Base-by-base conservation (phyloP, 176 grass and related monocot genomes). In the Cenchrus fungigraminus region DNA sequence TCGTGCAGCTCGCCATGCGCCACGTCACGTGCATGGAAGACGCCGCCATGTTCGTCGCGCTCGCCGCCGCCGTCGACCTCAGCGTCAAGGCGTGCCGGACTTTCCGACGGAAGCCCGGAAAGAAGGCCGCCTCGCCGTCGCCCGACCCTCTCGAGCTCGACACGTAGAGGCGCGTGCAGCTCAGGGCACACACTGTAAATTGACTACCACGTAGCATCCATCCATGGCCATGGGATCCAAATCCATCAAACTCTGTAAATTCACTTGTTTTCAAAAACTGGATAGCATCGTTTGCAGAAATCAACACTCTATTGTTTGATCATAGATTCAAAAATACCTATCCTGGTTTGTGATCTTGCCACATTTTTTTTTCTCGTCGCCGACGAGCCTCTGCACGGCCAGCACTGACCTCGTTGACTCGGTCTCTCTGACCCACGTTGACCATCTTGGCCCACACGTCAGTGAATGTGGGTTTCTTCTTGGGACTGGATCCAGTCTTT, bases 61-160 rank as follows among this genome's bases (percentile, higher is more conserved):
- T 98, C 77, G 89, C 96, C 5, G 91, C 91, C 34, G 96, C 96
- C 7, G 93, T 94, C 19, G 93, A 98, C 79, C 96, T 98, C 49
- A 95, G 96, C 73, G 87, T 98, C 55, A 98, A 98, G 83, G 96
- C 93, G 8, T 98, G 96, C 81, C 89, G 83, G 44, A 91, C 87
- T 50, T 98, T 98, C 83, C 84, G 65, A 59, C 83, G 87, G 87
- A 98, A 89, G 71, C 1, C 65, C 6, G 29, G 7, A 12, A 86
- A 88, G 87, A 91, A 93, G 79, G 32, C 71, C 22, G 57, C 40
- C 6, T 65, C 83, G 19, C 61, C 78, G 29, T 69, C 75, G 25
- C 49, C 29, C 9, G 85, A 91, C 9, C 68, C 69, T 14, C 89
- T 91, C 53, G 89, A 91, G 44, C 84, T 87, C 6, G 80, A 91